Percentiles rank a stretch among this genome's conserved stretches.
phyloP scores from a whole-genome alignment of 106 monocot genomes.

The Phalaenopsis equestris region DNA sequence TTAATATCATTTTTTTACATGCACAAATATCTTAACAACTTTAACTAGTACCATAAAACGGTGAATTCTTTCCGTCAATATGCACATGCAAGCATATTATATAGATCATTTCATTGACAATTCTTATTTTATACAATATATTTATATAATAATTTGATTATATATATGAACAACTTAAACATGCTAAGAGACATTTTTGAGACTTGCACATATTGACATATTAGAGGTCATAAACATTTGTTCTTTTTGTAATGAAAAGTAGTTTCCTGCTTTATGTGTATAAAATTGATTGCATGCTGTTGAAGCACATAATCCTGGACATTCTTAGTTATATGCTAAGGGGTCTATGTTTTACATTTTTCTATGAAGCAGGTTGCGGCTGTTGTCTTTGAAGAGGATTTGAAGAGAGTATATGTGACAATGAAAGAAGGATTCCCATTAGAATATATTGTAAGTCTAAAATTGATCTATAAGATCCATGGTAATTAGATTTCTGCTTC shows the following conservation, averaged over 20 bases:
- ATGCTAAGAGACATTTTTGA: too few relatives aligned
- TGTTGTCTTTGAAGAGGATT: constrained; percentile 74
- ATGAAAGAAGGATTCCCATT: constrained; percentile 93
- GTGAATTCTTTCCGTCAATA: too few relatives aligned
- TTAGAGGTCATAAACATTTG: neutral
- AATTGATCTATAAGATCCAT: constrained; percentile 3
- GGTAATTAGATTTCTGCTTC: neutral
- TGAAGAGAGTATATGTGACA: constrained; percentile 80
- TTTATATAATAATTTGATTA: too few relatives aligned
- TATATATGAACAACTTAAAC: too few relatives aligned
- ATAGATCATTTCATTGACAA: too few relatives aligned
- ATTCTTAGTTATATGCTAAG: neutral
- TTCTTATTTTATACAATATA: too few relatives aligned
- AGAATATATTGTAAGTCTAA: constrained; percentile 81
- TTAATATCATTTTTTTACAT: too few relatives aligned
- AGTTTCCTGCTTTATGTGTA: neutral
- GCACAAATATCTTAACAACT: too few relatives aligned
- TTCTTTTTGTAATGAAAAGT: neutral
- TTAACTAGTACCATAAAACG: too few relatives aligned
- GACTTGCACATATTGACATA: neutral
- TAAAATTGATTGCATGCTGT: neutral
- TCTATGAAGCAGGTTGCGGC: constrained; percentile 54
- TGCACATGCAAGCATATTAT: too few relatives aligned
- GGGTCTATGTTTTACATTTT: neutral
- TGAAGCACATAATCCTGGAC: neutral